These are phyloP conservation scores for Botrytis deweyae DNA, from an alignment of 2,329 filamentous ascomycete genomes.

Conservation along the genomic window DNA sequence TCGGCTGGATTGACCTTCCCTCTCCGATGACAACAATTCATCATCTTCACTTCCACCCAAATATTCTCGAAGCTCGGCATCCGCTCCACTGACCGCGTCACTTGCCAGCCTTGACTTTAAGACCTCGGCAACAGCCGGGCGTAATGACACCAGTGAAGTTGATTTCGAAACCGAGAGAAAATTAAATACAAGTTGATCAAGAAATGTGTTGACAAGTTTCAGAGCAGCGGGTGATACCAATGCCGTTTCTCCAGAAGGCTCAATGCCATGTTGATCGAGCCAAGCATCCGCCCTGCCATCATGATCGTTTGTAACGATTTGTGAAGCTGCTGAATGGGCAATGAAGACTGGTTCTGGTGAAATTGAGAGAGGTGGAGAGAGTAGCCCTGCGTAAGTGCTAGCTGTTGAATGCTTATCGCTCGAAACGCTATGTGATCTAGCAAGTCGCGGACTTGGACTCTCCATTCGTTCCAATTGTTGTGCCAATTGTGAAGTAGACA, in stretches of 20 bases:
- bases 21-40: conserved; percentile 58
- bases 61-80: conserved; percentile 86
- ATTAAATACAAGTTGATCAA: conserved; percentile 90
- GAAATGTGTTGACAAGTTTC: conserved; percentile 80
- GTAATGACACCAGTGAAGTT: conserved; percentile 70
- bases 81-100: conserved; percentile 77
- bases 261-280: conserved; percentile 66
- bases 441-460: conserved; percentile 23
- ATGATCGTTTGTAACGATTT: conserved; percentile 87
- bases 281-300: conserved; percentile 70
- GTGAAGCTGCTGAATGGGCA: conserved; percentile 80
- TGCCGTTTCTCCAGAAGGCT: conserved; percentile 65
- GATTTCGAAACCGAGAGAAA: conserved; percentile 80
- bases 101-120: conserved; percentile 86
- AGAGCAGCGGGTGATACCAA: conserved; percentile 72
- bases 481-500: conserved; percentile 3
- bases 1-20: conserved; percentile 49
- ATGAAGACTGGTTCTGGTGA: conserved; percentile 84
- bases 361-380: conserved; percentile 65
- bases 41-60: conserved; percentile 78
- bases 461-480: conserved; percentile 11
- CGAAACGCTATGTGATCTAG: conserved; percentile 58
- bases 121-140: conserved; percentile 81
- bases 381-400: conserved; percentile 52
- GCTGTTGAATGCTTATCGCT: conserved; percentile 67